These are phyloP conservation scores for Boletus fagicola DNA, from an alignment of 768 basidiomycete species.

Conservation along the genomic window DNA sequence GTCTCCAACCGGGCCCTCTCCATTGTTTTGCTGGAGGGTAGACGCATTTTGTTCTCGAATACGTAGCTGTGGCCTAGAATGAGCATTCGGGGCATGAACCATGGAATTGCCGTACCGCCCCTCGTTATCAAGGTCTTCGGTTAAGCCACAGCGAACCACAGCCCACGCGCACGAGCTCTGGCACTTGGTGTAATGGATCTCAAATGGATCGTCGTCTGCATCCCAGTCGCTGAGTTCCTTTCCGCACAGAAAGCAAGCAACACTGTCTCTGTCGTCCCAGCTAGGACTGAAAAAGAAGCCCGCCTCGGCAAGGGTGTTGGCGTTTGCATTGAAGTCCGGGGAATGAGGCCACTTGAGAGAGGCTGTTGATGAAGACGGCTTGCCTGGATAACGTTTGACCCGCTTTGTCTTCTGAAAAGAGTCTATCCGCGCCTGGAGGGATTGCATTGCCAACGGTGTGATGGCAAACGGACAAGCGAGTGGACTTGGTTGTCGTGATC, in stretches of 20 bases:
- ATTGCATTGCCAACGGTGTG: constrained; percentile 39
- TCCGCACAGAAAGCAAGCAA: constrained; percentile 80
- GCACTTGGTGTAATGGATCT: constrained; percentile 76
- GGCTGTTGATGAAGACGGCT: constrained; percentile 43
- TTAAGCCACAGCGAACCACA: constrained; percentile 67
- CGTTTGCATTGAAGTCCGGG: constrained; percentile 59
- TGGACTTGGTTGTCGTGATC: neutral
- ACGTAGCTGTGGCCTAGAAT: constrained; percentile 44
- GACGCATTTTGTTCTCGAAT: constrained; percentile 55
- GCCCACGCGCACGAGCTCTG: constrained; percentile 77
- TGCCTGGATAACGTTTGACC: constrained; percentile 49
- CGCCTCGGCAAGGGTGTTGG: constrained; percentile 76
- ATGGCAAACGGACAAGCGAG: too few species aligned
- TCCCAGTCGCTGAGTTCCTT: constrained; percentile 88
- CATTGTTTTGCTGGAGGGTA: constrained; percentile 67
- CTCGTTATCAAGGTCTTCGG: constrained; percentile 52
- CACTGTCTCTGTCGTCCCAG: constrained; percentile 67
- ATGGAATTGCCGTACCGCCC: constrained; percentile 47
- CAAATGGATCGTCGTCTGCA: constrained; percentile 78
- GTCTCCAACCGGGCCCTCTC: constrained; percentile 71
- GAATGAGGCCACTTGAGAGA: constrained; percentile 82
- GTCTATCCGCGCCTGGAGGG: constrained; percentile 54
- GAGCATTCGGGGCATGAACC: neutral
- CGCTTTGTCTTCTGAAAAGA: constrained; percentile 68
- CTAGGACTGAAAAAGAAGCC: constrained; percentile 85